Evolutionary conservation across 176 grass and related monocot genomes (phyloP), one percentile per base, ranked within the genome.

Genomic region (Oryza punctata): DNA sequence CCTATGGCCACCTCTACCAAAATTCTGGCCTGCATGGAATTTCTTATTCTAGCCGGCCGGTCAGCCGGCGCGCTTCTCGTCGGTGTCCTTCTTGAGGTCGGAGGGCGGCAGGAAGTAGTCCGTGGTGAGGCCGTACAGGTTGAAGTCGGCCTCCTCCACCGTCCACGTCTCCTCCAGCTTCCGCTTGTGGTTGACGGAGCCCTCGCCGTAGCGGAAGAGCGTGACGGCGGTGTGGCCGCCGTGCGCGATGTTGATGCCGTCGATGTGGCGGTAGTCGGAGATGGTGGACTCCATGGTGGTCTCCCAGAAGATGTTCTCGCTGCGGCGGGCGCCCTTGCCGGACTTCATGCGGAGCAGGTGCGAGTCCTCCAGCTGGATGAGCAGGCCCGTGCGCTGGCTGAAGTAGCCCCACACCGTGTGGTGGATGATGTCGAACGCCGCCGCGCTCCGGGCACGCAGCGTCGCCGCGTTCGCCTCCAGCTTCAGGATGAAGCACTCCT

Each of bases 401-500:
- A 99, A 99, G 85, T 94, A 99, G 0, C 96, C 96, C 96, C 96
- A 99, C 49, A 99, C 91, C 10, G 91, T 99, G 85, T 99, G 93
- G 85, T 90, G 93, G 85, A 99, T 96, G 85, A 99, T 94, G 81
- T 99, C 89, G 64, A 99, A 89, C 54, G 89, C 88, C 44, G 83
- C 30, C 0, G 96, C 86, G 77, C 93, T 93, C 77, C 93, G 83
- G 8, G 93, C 89, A 11, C 78, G 84, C 67, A 98, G 85, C 26
- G 83, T 92, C 54, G 65, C 66, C 2, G 89, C 71, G 77, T 83
- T 91, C 10, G 93, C 91, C 78, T 99, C 96, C 65, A 99, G 82
- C 89, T 96, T 99, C 23, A 99, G 87, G 85, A 99, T 96, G 89
- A 99, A 99, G 86, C 96, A 99, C 80, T 93, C 93, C 85, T 98